phyloP scores from a whole-genome alignment of 495 filamentous ascomycete species.

The Hyphodiscus hymeniophilus region DNA sequence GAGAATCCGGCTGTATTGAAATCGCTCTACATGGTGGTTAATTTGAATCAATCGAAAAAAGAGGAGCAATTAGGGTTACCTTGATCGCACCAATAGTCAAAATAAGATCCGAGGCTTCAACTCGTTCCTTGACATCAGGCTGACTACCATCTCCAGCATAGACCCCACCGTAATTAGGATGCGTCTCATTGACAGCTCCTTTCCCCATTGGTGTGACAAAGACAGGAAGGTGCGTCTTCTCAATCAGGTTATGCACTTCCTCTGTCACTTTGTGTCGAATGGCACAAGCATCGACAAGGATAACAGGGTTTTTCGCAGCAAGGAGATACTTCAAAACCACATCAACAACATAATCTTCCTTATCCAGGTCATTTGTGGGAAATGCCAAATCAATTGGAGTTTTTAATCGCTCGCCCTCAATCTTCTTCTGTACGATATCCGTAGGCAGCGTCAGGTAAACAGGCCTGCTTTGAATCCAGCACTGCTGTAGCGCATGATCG shows the following conservation, averaged over 20 bases:
- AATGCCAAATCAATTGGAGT: conserved; percentile 59
- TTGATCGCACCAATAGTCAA: conserved; percentile 73
- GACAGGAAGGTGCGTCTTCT: conserved; percentile 67
- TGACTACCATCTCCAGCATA: conserved; percentile 79
- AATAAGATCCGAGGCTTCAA: conserved; percentile 78
- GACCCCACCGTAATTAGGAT: conserved; percentile 72
- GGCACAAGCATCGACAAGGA: conserved; percentile 88
- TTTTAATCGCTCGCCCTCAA: conserved; percentile 63
- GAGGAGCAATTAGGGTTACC: conserved; percentile 3
- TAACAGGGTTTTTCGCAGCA: conserved; percentile 66
- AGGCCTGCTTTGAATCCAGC: conserved; percentile 63
- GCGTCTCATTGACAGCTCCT: conserved; percentile 72
- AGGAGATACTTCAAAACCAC: conserved; percentile 71
- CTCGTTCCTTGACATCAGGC: conserved; percentile 56
- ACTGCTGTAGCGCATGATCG: conserved; percentile 73
- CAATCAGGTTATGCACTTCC: conserved; percentile 70
- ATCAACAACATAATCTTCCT: conserved; percentile 77
- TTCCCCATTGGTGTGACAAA: conserved; percentile 94
- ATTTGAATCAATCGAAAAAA: too few relatives aligned
- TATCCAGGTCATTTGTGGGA: conserved; percentile 58
- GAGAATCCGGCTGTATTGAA: conserved; percentile 83
- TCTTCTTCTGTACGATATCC: conserved; percentile 73
- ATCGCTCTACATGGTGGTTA: conserved; percentile 50
- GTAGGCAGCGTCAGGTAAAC: conserved; percentile 84
- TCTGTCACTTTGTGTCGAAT: conserved; percentile 68